Base-by-base conservation (phyloP, 257 asterid species). In the Echium plantagineum region DNA sequence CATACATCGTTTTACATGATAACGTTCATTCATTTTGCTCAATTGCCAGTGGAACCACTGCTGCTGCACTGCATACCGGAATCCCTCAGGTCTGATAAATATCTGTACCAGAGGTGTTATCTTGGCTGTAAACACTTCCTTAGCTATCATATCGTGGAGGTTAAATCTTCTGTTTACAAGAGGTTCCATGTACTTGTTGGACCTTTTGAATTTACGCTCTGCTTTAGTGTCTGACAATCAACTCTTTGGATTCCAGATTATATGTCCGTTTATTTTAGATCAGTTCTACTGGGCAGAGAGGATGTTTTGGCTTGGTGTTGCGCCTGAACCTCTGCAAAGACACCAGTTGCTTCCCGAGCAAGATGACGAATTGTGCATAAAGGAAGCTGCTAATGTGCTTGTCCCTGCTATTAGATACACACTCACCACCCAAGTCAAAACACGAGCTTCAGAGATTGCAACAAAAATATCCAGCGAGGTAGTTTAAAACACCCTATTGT, bases 281-380 rank as follows among this genome's bases (percentile, higher is more conserved):
- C 96, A 91, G 63, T 88, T 82, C 72, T 91, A 91, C 58, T 91
- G 98, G 96, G 98, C 96, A 16, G 98, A 91, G 79, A 85, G 96
- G 70, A 88, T 91, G 95, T 85, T 70, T 82, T 88, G 98, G 98
- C 87, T 88, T 26, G 98, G 98, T 18, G 98, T 91, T 61, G 73
- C 94, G 68, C 78, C 98, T 0, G 88, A 85, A 81, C 96, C 96
- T 30, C 70, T 91, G 52, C 78, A 70, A 32, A 71, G 76, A 28
- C 52, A 76, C 30, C 80, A 71, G 51, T 72, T 87, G 68, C 70
- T 90, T 65, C 94, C 87, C 4, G 94, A 85, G 66, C 71, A 72
- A 21, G 81, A 75, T 31, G 88, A 78, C 38, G 85, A 70, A 59
- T 56, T 42, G 52, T 66, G 69, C 75, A 63, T 85, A 19, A 65